These are phyloP conservation scores for Saccharomycopsis amapae DNA, from an alignment of 805 yeast genomes.

Conservation along the genomic window DNA sequence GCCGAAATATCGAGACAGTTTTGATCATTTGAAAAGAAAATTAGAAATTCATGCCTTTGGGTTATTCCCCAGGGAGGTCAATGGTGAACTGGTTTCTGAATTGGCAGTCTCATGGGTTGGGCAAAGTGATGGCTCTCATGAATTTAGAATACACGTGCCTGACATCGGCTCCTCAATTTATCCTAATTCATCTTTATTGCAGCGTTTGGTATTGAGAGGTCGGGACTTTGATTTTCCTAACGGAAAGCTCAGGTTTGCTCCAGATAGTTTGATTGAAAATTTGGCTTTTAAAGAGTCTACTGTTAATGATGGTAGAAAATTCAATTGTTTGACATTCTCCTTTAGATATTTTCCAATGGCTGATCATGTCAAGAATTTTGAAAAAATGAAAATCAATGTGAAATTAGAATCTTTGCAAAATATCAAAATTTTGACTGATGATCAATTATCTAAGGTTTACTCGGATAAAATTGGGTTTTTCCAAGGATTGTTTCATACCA, in stretches of 20 bases:
- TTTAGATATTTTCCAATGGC: conserved; percentile 23
- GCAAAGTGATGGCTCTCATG: conserved; percentile 28
- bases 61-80: conserved; percentile 1
- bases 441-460: conserved; percentile 8
- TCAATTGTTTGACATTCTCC: conserved; percentile 23
- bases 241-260: conserved; percentile 23
- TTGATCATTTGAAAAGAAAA: conserved; percentile 13
- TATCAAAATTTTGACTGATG: conserved; percentile 6
- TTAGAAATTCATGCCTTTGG: conserved; percentile 12
- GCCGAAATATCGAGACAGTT: conserved; percentile 18
- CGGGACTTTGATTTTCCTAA: conserved; percentile 19
- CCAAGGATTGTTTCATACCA: conserved; percentile 26
- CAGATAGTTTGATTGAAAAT: conserved; percentile 15
- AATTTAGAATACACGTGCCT: conserved; percentile 37
- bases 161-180: conserved; percentile 33
- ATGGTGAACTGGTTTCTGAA: conserved; percentile 15
- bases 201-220: conserved; percentile 13
- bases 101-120: conserved; percentile 32
- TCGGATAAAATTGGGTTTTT: conserved; percentile 16
- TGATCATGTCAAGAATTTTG: conserved; percentile 9
- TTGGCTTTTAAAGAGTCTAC: conserved; percentile 5
- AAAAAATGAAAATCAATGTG: conserved; percentile 10
- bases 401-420: conserved; percentile 18
- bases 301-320: neutral
- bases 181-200: conserved; percentile 28